Base-by-base conservation (phyloP, 2,329 filamentous ascomycete species). In the Diaporthe longicolla region DNA sequence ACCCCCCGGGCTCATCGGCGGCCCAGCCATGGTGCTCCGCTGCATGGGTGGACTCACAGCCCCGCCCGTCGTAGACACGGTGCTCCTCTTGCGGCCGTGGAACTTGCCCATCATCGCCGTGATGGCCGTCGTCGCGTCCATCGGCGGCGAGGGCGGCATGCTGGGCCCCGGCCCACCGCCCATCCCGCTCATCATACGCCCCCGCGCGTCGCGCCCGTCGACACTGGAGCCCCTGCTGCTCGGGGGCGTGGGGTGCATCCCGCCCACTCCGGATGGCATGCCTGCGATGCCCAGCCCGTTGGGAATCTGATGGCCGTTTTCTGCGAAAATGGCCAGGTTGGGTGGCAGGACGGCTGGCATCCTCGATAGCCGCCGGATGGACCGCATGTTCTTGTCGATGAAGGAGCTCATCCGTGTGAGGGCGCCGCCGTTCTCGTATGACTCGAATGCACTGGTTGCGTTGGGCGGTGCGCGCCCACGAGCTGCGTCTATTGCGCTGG, bases 341-440 rank as follows among this genome's bases (percentile, higher is more conserved):
- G 81, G 76, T 24, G 81, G 76, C 32, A 79, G 78, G 70, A 78
- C 75, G 13, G 80, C 71, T 17, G 85, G 84, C 77, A 85, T 79
- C 66, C 81, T 83, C 77, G 83, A 85, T 10, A 87, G 80, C 6
- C 85, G 78, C 1, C 84, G 81, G 71, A 87, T 86, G 9, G 84
- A 82, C 32, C 82, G 82, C 80, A 82, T 83, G 77, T 86, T 86
- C 71, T 80, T 81, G 74, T 84, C 82, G 57, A 86, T 82, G 77
- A 87, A 87, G 48, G 73, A 81, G 17, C 83, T 85, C 83, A 88
- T 88, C 29, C 84, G 82, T 24, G 81, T 81, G 65, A 87, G 77
- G 5, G 86, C 85, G 35, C 81, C 82, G 19, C 78, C 81, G 73
- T 86, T 85, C 68, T 85, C 83, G 69, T 85, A 82, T 6, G 82